These are phyloP conservation scores for Xylaria sp. DNA, from an alignment of 2,329 filamentous ascomycete genomes.

Conservation along the genomic window DNA sequence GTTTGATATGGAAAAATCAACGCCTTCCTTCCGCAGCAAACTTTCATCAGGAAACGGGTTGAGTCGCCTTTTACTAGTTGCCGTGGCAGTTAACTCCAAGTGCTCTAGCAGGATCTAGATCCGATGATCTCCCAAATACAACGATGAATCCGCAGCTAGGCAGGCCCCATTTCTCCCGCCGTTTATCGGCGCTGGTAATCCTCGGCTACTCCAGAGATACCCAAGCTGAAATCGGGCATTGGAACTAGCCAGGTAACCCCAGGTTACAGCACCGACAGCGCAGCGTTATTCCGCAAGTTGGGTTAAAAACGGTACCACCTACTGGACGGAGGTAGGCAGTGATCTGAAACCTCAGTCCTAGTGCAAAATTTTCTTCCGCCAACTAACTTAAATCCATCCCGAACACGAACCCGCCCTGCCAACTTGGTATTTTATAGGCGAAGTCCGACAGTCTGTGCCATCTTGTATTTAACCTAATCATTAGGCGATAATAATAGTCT, in stretches of 20 bases:
- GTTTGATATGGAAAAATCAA: not conserved
- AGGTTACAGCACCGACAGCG: not conserved
- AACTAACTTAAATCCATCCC: not conserved
- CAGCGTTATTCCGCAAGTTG: constrained; percentile 3
- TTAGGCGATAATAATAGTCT: not conserved
- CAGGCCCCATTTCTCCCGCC: not conserved
- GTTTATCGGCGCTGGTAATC: not conserved
- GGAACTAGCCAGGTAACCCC: not conserved
- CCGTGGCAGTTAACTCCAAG: not conserved
- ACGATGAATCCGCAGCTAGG: not conserved
- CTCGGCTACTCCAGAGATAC: no score
- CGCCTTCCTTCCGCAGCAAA: not conserved
- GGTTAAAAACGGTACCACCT: not conserved
- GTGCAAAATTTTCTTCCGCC: not conserved
- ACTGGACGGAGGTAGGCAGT: not conserved
- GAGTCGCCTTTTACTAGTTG: not conserved
- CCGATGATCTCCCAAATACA: no score
- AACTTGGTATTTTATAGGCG: not conserved
- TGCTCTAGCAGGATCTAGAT: not conserved
- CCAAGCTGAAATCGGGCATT: not conserved
- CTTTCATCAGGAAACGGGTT: not conserved
- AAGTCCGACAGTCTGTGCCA: not conserved
- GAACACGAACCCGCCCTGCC: not conserved
- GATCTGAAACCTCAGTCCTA: not conserved
- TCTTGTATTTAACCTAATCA: not conserved